These are phyloP conservation scores for Fusarium decemcellulare DNA, from an alignment of 2,329 filamentous ascomycete species.

Conservation along the genomic window DNA sequence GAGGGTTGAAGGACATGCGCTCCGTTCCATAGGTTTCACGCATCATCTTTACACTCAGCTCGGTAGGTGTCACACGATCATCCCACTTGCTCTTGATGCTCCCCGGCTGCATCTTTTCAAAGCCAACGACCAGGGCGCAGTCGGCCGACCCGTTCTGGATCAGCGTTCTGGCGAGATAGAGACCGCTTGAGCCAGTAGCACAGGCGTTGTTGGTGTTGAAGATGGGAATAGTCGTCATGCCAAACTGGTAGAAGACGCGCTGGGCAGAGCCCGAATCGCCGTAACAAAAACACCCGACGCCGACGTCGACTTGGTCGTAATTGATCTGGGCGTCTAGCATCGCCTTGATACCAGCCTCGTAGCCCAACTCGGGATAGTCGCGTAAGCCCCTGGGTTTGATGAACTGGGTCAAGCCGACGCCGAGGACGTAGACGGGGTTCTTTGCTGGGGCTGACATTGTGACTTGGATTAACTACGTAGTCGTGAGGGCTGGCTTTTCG, in stretches of 20 bases:
- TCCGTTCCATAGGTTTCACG: no score
- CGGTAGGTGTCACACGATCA: slow-evolving; percentile 60
- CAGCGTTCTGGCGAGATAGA: slow-evolving; percentile 86
- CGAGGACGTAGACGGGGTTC: slow-evolving; percentile 79
- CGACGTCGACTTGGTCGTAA: slow-evolving; percentile 96
- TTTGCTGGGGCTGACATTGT: no score
- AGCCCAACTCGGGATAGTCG: slow-evolving; percentile 94
- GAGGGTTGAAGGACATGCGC: slow-evolving; percentile 50
- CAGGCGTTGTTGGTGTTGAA: slow-evolving; percentile 99
- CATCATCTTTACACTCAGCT: no score
- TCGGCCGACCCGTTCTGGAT: slow-evolving; percentile 86
- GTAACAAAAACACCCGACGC: slow-evolving; percentile 98
- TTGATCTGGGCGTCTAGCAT: slow-evolving; percentile 89
- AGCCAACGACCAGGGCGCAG: slow-evolving; percentile 92
- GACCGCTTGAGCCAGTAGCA: slow-evolving; percentile 92
- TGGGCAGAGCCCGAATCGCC: slow-evolving; percentile 96
- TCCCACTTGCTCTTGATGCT: slow-evolving; percentile 87
- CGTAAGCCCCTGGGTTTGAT: slow-evolving; percentile 96
- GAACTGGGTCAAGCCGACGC: slow-evolving; percentile 99
- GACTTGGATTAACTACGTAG: no score
- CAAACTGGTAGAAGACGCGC: slow-evolving; percentile 98
- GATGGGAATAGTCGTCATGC: slow-evolving; percentile 95
- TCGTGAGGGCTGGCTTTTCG: no score
- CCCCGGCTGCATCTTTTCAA: slow-evolving; percentile 99
- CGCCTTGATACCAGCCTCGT: slow-evolving; percentile 91